Evolutionary conservation across 2,329 filamentous ascomycete genomes (phyloP).

Genomic region (Fonsecaea monophora): DNA sequence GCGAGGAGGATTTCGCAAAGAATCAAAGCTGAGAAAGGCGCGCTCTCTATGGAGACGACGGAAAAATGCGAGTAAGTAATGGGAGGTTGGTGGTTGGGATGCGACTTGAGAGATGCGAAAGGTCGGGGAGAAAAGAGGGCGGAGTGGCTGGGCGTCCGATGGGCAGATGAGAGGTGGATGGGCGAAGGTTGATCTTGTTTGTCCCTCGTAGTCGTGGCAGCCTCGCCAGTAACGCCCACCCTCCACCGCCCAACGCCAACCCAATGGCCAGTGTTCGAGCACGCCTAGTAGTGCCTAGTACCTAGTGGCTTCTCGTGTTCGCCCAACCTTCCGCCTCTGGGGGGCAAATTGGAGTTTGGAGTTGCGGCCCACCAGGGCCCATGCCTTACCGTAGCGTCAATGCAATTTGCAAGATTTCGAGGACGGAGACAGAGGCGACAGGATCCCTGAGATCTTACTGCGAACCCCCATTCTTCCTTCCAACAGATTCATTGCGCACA

Average conservation of each 20-base stretch:
- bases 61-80: neutral
- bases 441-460: slow-evolving; percentile 13
- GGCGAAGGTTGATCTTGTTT: neutral
- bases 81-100: neutral
- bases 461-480: slow-evolving; percentile 5
- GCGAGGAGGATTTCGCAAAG: neutral
- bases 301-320: neutral
- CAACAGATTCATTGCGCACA: neutral
- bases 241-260: too few species aligned
- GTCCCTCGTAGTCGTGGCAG: neutral
- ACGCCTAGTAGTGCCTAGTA: neutral
- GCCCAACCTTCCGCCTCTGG: slow-evolving; percentile 1
- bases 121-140: neutral
- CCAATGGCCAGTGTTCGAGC: too few species aligned
- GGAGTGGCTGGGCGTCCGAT: slow-evolving; percentile 1
- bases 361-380: neutral
- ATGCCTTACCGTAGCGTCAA: slow-evolving; percentile 1
- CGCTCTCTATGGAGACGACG: neutral
- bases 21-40: neutral
- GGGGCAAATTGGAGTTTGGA: neutral
- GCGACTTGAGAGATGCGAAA: neutral
- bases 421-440: neutral
- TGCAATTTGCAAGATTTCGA: slow-evolving; percentile 15
- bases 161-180: neutral
- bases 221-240: neutral